Evolutionary conservation across 257 asterid genomes (phyloP).

Genomic region (Solanum peruvianum): DNA sequence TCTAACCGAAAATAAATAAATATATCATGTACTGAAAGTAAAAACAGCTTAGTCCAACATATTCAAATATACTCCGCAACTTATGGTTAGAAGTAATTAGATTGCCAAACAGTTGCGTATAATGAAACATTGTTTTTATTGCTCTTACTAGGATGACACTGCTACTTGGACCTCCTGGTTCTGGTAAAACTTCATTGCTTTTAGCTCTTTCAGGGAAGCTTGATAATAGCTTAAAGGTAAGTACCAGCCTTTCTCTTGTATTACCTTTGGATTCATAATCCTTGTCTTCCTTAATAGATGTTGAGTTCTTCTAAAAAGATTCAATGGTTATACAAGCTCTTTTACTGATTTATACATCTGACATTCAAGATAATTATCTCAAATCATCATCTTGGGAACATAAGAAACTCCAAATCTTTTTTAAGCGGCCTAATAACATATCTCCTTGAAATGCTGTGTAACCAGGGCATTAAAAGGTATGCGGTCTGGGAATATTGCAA

Average conservation of each 20-base stretch:
- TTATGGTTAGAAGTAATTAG: not conserved
- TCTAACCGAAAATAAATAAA: not conserved
- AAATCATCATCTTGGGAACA: not conserved
- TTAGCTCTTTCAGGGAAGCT: conserved; percentile 82
- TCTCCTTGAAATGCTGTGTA: not conserved
- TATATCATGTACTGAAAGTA: not conserved
- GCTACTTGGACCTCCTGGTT: conserved; percentile 92
- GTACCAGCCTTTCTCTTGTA: conserved; percentile 4
- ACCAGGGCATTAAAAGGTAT: not conserved
- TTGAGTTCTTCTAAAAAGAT: not conserved
- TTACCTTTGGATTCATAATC: not conserved
- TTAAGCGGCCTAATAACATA: not conserved
- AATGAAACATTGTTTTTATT: not conserved
- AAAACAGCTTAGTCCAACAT: not conserved
- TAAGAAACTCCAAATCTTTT: not conserved
- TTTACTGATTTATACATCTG: not conserved
- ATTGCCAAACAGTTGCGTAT: not conserved
- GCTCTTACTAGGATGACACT: conserved; percentile 60
- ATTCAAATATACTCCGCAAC: not conserved
- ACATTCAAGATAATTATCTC: not conserved
- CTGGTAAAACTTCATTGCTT: conserved; percentile 81
- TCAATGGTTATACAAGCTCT: not conserved
- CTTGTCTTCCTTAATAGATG: not conserved
- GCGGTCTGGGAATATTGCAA: not conserved
- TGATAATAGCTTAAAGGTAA: conserved; percentile 51